These are phyloP conservation scores for Ceratobasidium sp. DNA, from an alignment of 1,284 basidiomycete species.

Conservation along the genomic window DNA sequence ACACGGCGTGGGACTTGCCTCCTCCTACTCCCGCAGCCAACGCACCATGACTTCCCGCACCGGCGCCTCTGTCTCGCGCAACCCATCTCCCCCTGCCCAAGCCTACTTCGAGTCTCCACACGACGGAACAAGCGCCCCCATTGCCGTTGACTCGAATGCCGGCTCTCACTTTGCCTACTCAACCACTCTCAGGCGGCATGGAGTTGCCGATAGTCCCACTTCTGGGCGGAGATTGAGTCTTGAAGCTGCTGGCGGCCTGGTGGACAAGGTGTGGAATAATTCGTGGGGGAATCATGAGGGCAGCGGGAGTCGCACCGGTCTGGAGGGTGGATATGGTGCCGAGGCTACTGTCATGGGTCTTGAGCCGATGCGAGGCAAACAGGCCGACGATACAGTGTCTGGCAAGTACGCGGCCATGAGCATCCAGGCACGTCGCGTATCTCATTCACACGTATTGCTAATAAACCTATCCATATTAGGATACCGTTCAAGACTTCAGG, in stretches of 20 bases:
- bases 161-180: conserved; percentile 82
- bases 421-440: conserved; percentile 62
- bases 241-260: conserved; percentile 28
- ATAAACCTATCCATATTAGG: conserved; percentile 56
- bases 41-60: conserved; percentile 18
- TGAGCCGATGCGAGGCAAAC: not conserved
- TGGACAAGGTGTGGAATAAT: conserved; percentile 41
- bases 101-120: conserved; percentile 72
- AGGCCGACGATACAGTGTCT: conserved; percentile 61
- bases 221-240: conserved; percentile 41
- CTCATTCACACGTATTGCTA: conserved; percentile 10
- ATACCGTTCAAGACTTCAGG: conserved; percentile 72
- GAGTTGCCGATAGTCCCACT: conserved; percentile 53
- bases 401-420: conserved; percentile 63
- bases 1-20: conserved; percentile 24
- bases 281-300: not conserved
- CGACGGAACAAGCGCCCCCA: conserved; percentile 59
- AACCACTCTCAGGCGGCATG: conserved; percentile 77
- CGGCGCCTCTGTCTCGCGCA: conserved; percentile 15
- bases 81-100: conserved; percentile 75
- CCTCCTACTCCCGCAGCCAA: conserved; percentile 38
- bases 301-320: not conserved
- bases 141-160: conserved; percentile 69
- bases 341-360: conserved; percentile 43
- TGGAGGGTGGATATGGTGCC: conserved; percentile 45